These are phyloP conservation scores for Hypoxylon sp. DNA, from an alignment of 2,329 filamentous ascomycete genomes.

Conservation along the genomic window DNA sequence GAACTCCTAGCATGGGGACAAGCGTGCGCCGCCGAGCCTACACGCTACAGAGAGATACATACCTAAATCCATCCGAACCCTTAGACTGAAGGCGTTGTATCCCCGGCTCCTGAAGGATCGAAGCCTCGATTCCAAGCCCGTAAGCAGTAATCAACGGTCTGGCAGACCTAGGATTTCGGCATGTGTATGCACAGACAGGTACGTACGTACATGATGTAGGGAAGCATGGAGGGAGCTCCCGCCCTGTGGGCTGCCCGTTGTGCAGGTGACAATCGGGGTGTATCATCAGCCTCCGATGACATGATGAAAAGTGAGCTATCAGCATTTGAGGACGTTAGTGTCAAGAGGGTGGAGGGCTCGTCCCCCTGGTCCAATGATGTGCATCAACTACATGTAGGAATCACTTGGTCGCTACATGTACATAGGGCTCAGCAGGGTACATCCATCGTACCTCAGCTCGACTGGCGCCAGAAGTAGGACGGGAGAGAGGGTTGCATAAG, in stretches of 20 bases:
- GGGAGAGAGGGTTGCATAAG: constrained; percentile 41
- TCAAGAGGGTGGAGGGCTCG: constrained; percentile 21
- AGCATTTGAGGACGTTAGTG: constrained; percentile 31
- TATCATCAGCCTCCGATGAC: constrained; percentile 43
- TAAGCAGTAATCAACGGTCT: constrained; percentile 35
- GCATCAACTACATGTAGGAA: constrained; percentile 25
- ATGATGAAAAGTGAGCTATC: constrained; percentile 40
- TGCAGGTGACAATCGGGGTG: constrained; percentile 42
- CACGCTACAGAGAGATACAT: constrained; percentile 20
- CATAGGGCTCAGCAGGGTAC: constrained; percentile 15
- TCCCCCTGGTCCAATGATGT: constrained; percentile 36
- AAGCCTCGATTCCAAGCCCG: constrained; percentile 33
- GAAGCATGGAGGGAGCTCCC: constrained; percentile 39
- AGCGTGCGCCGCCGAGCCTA: constrained; percentile 36
- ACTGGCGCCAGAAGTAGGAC: constrained; percentile 18
- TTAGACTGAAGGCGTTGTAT: constrained; percentile 19
- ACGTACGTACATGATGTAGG: constrained; percentile 28
- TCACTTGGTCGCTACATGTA: constrained; percentile 23
- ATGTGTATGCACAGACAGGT: constrained; percentile 22
- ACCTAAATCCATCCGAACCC: constrained; percentile 17
- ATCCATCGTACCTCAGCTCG: constrained; percentile 34
- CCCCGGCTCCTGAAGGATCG: constrained; percentile 37
- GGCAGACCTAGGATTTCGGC: constrained; percentile 34
- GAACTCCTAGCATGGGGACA: constrained; percentile 48
- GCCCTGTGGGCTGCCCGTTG: constrained; percentile 32